Evolutionary conservation across 2,329 filamentous ascomycete genomes (phyloP), one percentile per base, ranked within the genome.

Genomic region (Cryoendolithus antarcticus): DNA sequence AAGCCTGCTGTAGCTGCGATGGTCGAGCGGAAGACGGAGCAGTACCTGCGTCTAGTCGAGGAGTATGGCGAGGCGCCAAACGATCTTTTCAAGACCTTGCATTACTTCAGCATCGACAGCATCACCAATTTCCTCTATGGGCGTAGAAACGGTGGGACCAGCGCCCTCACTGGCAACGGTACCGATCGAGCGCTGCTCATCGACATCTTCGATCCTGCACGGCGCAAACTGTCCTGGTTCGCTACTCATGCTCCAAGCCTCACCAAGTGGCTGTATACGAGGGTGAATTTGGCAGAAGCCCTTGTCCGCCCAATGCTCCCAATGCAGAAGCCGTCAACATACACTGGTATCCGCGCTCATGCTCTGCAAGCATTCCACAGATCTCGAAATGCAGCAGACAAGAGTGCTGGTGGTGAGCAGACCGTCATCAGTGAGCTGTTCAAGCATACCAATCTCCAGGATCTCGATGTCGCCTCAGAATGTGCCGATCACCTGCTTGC

Each of bases 111-210:
- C 8, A 56, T 75, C 9, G 70, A 75, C 49, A 63, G 56, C 36
- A 72, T 74, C 43, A 71, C 70, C 0, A 58, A 62, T 4, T 72
- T 74, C 35, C 49, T 74, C 0, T 74, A 72, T 41, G 70, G 70
- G 4, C n/a, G 42, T 2, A 46, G 52, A 2, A 46, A 58, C 42
- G 69, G 67, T 3, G 62, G 56, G 2, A 73, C 70, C 0, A 50
- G 52, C 27, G 64, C 67, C 1, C 45, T 72, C 7, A 45, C 46
- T 9, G 67, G 67, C 1, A 51, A 54, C 13, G 30, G 48, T 9
- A 35, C 40, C 9, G 59, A 71, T 48, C 54, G 63, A 8, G 51
- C 46, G 2, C 55, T 74, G 9, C 52, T 74, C 5, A 47, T 55
- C 28, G 70, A 74, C 44, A 69, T 74, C 12, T 43, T 71, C 4